Base-by-base conservation (phyloP, 257 asterid species). In the Solanum dulcamara region DNA sequence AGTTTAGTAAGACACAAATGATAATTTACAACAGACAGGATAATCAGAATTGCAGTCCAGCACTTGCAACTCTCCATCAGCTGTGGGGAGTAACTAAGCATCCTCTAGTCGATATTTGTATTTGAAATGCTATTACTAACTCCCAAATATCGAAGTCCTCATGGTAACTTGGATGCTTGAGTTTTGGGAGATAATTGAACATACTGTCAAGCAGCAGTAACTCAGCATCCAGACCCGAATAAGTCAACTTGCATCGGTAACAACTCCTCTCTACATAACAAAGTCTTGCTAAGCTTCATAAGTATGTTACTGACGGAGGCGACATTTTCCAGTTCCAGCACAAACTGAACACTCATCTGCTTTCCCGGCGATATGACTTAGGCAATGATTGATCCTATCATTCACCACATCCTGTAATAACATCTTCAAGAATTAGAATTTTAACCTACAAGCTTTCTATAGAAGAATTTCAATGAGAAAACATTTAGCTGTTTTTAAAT, bases 291-390 rank as follows among this genome's bases (percentile, higher is more conserved):
- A 28, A 77, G 40, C 64, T 77, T 46, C 83, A 77, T 51, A 9
- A 46, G 62, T 15, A 28, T 28, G 28, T 77, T 14, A 77, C 64
- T 77, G 42, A 8, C 83, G 83, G 6, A 93, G 90, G 72, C 24
- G 91, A 79, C 99, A 97, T 86, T 94, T 95, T 81, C 98, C 96
- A 11, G 99, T 95, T 87, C 98, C 98, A 28, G 93, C 93, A 89
- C 99, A 97, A 51, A 94, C 94, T 4, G 97, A 92, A 90, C 98
- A 97, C 88, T 97, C 98, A 22, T 93, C 96, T 86, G 86, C 93
- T 66, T 94, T 91, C 15, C 99, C 98, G 37, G 94, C 93, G 57
- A 92, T 93, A 66, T 92, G 99, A 88, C 94, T 93, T 91, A 97
- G 90, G 91, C 99, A 97, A 84, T 97, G 88, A 30, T 81, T 90